Conservation (phyloP, 768 basidiomycete species). For the Ephemerocybe angulata region DNA sequence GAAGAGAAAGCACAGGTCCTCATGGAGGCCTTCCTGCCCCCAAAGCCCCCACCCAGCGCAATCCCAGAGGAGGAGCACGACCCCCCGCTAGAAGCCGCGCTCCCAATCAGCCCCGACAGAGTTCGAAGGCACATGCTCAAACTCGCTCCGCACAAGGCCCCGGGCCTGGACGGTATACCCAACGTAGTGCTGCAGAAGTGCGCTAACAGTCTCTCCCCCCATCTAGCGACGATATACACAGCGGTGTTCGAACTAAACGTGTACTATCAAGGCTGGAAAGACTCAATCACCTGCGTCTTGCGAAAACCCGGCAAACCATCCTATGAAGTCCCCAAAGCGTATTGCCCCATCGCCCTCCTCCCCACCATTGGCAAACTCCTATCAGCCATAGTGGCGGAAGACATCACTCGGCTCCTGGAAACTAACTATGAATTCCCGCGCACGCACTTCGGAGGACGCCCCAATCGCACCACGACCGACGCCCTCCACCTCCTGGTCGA, state of each 20-base stretch:
- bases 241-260: conserved; percentile 7
- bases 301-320: conserved; percentile 31
- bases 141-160: conserved; percentile 31
- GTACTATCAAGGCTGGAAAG: conserved; percentile 12
- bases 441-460: conserved; percentile 33
- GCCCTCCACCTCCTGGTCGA: conserved; percentile 28
- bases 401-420: conserved; percentile 24
- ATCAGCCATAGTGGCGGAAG: conserved; percentile 16
- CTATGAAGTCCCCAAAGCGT: conserved; percentile 30
- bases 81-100: conserved; percentile 15
- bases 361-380: conserved; percentile 29
- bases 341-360: conserved; percentile 31
- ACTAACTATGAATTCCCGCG: conserved; percentile 24
- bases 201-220: conserved; percentile 3
- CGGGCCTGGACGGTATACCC: conserved; percentile 24
- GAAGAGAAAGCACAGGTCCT: conserved; percentile 21
- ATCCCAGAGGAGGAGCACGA: conserved; percentile 20
- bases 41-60: conserved; percentile 19
- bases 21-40: conserved; percentile 27
- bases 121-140: conserved; percentile 19
- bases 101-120: conserved; percentile 21
- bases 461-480: conserved; percentile 32
- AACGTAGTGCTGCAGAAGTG: conserved; percentile 20
- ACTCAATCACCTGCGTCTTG: too few species aligned
- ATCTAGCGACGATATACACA: conserved; percentile 17